Base-by-base conservation (phyloP, 2,329 filamentous ascomycete genomes). In the Penicillium sp. region DNA sequence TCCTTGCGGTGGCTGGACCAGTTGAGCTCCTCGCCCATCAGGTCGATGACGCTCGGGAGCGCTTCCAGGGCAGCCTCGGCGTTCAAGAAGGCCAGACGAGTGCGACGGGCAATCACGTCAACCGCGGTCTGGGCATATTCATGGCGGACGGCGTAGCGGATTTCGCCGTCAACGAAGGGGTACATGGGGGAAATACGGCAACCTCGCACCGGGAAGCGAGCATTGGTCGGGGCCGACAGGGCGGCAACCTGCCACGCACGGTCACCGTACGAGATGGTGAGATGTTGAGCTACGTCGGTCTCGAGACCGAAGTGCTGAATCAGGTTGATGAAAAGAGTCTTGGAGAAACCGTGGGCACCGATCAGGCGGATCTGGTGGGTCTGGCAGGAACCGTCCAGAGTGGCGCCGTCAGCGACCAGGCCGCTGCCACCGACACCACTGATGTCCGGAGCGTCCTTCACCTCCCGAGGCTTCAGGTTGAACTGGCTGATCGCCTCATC, bases 291-390 rank as follows among this genome's bases (percentile, higher is more conserved):
- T 18, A 96, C 89, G 63, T 95, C 90, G 16, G 90, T 95, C 73
- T 96, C 92, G 50, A 96, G 76, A 57, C 90, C 90, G 68, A 90
- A 96, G 75, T 95, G 89, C 72, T 96, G 91, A 67, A 96, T 94
- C 31, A 96, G 78, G 72, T 92, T 92, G 79, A 96, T 96, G 76
- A 96, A 96, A 22, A 96, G 84, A 1, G 91, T 90, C 74, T 91
- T 91, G 72, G 87, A 91, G 77, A 86, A 95, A 48, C 90, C 90
- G 69, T 95, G 90, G 10, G 90, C 89, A 61, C 90, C 90, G 53
- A 94, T 79, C 30, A 95, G 79, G 48, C 88, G 86, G 47, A 95
- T 86, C 63, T 87, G 84, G 70, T 94, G 89, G 2, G 90, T 95
- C 69, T 92, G 89, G 75, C 90, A 95, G 41, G 78, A 80, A 38